A percentile compares a stretch with the other conserved stretches of the same genome.
Evolutionary conservation across 371 early-diverging fungal species (phyloP).

Genomic region (Globomyces sp.): DNA sequence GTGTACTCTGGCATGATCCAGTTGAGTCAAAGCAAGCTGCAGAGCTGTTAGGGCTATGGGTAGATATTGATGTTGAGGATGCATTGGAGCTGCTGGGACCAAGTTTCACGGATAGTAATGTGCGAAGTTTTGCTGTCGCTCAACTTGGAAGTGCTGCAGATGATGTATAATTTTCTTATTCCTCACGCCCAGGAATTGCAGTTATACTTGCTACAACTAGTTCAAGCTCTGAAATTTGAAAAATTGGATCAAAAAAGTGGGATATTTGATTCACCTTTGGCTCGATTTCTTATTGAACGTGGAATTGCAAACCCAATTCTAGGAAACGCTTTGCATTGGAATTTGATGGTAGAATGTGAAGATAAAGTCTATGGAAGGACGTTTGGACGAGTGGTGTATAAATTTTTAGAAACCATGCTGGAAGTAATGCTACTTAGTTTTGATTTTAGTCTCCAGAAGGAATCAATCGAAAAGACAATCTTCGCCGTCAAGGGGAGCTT

Average conservation of each 20-base stretch:
- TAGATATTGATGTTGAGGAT: slow-evolving; percentile 89
- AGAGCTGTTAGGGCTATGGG: slow-evolving; percentile 83
- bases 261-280: slow-evolving; percentile 67
- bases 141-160: slow-evolving; percentile 90
- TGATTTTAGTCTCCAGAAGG: slow-evolving; percentile 59
- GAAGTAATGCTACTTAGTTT: slow-evolving; percentile 23
- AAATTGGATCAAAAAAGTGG: slow-evolving; percentile 39
- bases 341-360: slow-evolving; percentile 87
- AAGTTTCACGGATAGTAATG: slow-evolving; percentile 76
- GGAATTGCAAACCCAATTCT: slow-evolving; percentile 74
- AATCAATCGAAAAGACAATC: slow-evolving; percentile 62
- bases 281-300: slow-evolving; percentile 83
- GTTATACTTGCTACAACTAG: slow-evolving; percentile 89
- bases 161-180: slow-evolving; percentile 45
- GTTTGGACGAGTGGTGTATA: slow-evolving; percentile 82
- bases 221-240: slow-evolving; percentile 97
- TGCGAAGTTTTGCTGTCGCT: slow-evolving; percentile 84
- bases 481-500: slow-evolving; percentile 80
- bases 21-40: slow-evolving; percentile 90
- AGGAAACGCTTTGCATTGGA: slow-evolving; percentile 94
- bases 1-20: slow-evolving; percentile 92
- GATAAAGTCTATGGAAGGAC: slow-evolving; percentile 67
- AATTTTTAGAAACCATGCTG: slow-evolving; percentile 68
- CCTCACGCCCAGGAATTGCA: slow-evolving; percentile 58
- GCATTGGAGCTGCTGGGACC: slow-evolving; percentile 90